phyloP scores from a whole-genome alignment of 371 early-diverging fungal species.

The Nematocida displodere region DNA sequence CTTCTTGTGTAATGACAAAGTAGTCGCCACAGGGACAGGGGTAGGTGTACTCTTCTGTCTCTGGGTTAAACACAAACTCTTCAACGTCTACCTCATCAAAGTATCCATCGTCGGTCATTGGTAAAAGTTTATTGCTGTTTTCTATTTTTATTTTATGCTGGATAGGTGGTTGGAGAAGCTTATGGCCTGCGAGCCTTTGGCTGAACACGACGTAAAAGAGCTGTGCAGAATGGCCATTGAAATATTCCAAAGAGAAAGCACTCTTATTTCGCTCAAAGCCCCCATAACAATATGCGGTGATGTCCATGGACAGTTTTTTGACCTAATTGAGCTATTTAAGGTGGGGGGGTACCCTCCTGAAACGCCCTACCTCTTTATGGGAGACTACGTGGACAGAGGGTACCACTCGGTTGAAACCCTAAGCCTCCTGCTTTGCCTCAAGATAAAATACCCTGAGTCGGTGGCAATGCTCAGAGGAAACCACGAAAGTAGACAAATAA shows the following conservation, averaged over 20 bases:
- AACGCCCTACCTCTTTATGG: slow-evolving; percentile 73
- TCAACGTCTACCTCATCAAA: slow-evolving; percentile 76
- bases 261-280: slow-evolving; percentile 67
- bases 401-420: slow-evolving; percentile 86
- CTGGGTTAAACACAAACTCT: slow-evolving; percentile 86
- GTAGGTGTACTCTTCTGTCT: slow-evolving; percentile 74
- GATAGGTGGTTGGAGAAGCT: slow-evolving; percentile 67
- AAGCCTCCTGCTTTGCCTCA: slow-evolving; percentile 71
- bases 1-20: slow-evolving; percentile 78
- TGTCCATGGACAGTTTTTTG: slow-evolving; percentile 93
- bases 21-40: slow-evolving; percentile 99
- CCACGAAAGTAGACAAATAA: slow-evolving; percentile 93
- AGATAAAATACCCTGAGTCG: slow-evolving; percentile 73
- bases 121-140: neutral
- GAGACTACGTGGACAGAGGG: slow-evolving; percentile 94
- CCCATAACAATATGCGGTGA: slow-evolving; percentile 74
- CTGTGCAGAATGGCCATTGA: slow-evolving; percentile 77
- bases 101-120: slow-evolving; percentile 29
- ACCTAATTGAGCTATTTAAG: slow-evolving; percentile 50
- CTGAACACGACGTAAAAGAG: slow-evolving; percentile 74
- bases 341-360: slow-evolving; percentile 50
- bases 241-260: slow-evolving; percentile 76
- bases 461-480: slow-evolving; percentile 84
- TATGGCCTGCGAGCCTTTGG: slow-evolving; percentile 68
- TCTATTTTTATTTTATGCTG: slow-evolving; percentile 56